phyloP scores from a whole-genome alignment of 2,329 filamentous ascomycete species.

The Emergomyces africanus region DNA sequence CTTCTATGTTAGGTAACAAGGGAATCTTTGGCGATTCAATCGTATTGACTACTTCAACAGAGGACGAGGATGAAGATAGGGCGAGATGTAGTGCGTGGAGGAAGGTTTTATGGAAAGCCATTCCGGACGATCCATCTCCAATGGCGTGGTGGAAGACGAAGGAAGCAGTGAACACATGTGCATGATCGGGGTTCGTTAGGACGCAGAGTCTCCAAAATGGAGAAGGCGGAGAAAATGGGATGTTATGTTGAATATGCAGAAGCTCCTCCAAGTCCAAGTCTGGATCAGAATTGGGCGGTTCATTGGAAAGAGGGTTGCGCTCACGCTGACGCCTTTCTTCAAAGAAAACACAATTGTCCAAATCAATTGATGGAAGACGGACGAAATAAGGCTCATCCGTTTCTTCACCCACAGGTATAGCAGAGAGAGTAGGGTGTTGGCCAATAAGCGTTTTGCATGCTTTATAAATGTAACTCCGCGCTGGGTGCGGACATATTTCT shows the following conservation, averaged over 20 bases:
- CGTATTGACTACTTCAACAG: constrained; percentile 9
- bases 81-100: constrained; percentile 21
- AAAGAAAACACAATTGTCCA: constrained; percentile 27
- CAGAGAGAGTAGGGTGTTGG: constrained; percentile 32
- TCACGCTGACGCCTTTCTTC: constrained; percentile 15
- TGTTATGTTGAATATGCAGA: constrained; percentile 31
- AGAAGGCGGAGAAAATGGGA: constrained; percentile 21
- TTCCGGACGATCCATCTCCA: constrained; percentile 34
- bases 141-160: constrained; percentile 39
- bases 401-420: constrained; percentile 30
- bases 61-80: constrained; percentile 1
- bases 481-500: constrained; percentile 11
- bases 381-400: constrained; percentile 31
- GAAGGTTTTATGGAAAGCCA: constrained; percentile 34
- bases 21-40: constrained; percentile 16
- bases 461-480: constrained; percentile 24
- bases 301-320: background rate
- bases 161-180: constrained; percentile 27
- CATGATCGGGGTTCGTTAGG: constrained; percentile 15
- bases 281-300: constrained; percentile 5
- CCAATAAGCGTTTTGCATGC: constrained; percentile 26
- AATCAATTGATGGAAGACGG: constrained; percentile 31
- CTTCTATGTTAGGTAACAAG: constrained; percentile 31
- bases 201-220: constrained; percentile 36
- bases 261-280: constrained; percentile 32